A percentile compares a stretch with the other conserved stretches of the same genome.
These are phyloP conservation scores for Dactylellina parvicollis DNA, from an alignment of 2,329 filamentous ascomycete genomes.

Conservation along the genomic window DNA sequence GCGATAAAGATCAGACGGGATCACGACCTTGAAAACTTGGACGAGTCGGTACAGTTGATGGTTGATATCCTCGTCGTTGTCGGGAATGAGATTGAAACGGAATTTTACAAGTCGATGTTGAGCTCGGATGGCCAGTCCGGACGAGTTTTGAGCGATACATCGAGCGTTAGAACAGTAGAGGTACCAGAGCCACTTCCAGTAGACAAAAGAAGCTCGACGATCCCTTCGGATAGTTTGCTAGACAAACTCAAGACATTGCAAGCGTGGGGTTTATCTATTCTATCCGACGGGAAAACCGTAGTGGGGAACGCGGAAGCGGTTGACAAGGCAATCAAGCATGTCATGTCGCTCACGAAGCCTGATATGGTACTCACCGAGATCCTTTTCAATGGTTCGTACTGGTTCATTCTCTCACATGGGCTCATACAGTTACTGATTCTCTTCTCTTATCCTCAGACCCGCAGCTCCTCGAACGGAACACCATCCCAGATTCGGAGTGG, in stretches of 20 bases:
- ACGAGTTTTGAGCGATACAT: neutral
- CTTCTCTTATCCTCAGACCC: neutral
- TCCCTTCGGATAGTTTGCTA: too few species aligned
- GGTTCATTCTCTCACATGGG: neutral
- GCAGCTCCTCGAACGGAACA: neutral
- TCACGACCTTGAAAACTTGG: neutral
- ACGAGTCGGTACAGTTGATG: neutral
- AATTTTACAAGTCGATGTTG: slow-evolving; percentile 2
- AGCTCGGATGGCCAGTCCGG: neutral
- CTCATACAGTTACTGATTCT: neutral
- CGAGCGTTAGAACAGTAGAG: too few species aligned
- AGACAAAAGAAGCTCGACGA: too few species aligned
- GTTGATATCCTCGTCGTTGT: neutral
- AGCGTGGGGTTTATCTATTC: neutral
- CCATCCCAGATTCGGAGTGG: neutral
- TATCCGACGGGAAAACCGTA: neutral
- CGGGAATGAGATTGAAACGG: neutral
- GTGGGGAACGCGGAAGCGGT: neutral
- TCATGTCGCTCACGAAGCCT: neutral
- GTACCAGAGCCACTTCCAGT: too few species aligned
- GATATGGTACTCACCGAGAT: neutral
- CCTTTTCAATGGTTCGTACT: neutral
- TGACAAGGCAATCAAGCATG: neutral
- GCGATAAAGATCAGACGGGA: neutral
- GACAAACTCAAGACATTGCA: neutral